Evolutionary conservation across 257 asterid species (phyloP).

Genomic region (Solanum sejunctum): DNA sequence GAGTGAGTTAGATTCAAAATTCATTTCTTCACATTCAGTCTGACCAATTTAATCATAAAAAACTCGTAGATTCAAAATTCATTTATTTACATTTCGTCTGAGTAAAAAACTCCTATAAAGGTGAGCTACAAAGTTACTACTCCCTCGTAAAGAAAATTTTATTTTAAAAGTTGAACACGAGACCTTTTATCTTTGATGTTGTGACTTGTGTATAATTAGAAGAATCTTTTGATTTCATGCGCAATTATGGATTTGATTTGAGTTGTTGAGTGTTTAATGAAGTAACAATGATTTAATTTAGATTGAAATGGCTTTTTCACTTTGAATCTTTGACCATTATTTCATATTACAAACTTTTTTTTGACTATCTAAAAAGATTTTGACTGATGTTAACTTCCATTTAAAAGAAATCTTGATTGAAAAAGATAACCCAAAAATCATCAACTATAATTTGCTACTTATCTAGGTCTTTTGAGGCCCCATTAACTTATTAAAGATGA

Average conservation of each 20-base stretch:
- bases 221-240: not conserved
- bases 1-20: too few relatives aligned
- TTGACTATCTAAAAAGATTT: not conserved
- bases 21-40: too few relatives aligned
- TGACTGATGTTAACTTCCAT: constrained; percentile 2
- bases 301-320: not conserved
- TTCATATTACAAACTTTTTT: not conserved
- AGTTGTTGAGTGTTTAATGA: not conserved
- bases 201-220: not conserved
- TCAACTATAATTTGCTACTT: constrained; percentile 9
- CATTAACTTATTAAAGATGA: constrained; percentile 2
- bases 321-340: constrained; percentile 7
- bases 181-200: too few relatives aligned
- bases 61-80: too few relatives aligned
- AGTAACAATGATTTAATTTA: not conserved
- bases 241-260: not conserved
- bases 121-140: not conserved
- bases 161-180: too few relatives aligned
- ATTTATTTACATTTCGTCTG: too few relatives aligned
- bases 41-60: not conserved
- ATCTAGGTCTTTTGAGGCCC: constrained; percentile 2
- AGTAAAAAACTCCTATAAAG: too few relatives aligned
- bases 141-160: not conserved
- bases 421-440: constrained; percentile 16
- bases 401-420: not conserved